Percentiles rank a stretch among this genome's conserved stretches.
Evolutionary conservation across 1,284 basidiomycete species (phyloP).

Genomic region (Cerioporus squamosus): DNA sequence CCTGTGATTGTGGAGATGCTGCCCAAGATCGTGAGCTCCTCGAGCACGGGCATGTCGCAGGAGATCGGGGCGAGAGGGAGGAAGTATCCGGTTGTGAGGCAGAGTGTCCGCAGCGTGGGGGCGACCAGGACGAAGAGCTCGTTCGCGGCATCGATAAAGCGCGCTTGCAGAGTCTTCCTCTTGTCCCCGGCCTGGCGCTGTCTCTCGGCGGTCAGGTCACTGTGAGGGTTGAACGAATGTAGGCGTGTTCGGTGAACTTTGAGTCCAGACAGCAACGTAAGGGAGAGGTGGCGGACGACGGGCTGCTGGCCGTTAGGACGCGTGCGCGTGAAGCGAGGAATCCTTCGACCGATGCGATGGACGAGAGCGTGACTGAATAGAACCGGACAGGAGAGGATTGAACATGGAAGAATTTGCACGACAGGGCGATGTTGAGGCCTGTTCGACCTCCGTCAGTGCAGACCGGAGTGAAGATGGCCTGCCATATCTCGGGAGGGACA

Average conservation of each 20-base stretch:
- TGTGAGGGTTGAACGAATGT: background rate
- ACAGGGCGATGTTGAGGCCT: background rate
- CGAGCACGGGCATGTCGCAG: background rate
- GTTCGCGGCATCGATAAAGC: background rate
- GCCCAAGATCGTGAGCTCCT: background rate
- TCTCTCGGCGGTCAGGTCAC: background rate
- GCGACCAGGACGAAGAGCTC: background rate
- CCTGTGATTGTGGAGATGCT: background rate
- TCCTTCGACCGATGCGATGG: background rate
- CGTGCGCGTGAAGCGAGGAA: background rate
- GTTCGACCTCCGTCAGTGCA: conserved; percentile 1
- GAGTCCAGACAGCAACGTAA: background rate
- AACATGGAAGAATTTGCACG: background rate
- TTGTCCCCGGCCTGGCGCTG: too few species aligned
- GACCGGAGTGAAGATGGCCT: background rate
- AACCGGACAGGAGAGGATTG: background rate
- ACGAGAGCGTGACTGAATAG: background rate
- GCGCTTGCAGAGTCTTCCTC: background rate
- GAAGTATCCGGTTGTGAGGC: background rate
- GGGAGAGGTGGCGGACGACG: background rate
- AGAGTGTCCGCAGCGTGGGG: background rate
- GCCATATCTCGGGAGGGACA: conserved; percentile 1
- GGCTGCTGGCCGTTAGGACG: background rate
- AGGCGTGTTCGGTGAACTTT: background rate
- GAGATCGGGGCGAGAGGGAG: background rate